Base-by-base conservation (phyloP, 345 rosid species). In the Syzygium oleosum region DNA sequence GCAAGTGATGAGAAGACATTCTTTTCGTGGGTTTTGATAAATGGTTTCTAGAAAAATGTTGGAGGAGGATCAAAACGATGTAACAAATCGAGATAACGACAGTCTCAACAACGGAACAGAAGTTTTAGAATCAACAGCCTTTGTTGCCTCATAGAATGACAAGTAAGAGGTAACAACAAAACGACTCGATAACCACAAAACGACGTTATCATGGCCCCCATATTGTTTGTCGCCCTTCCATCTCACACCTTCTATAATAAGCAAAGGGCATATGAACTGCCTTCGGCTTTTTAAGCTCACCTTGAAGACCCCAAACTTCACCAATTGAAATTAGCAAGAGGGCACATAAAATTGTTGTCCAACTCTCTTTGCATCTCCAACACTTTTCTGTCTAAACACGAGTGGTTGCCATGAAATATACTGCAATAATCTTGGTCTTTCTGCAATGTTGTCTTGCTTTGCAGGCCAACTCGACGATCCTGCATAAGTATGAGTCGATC, bases 401-500 rank as follows among this genome's bases (percentile, higher is more conserved):
- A 9, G 49, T 43, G 21, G 49, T 19, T 38, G 80, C 80, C 80
- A 73, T 73, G 80, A 73, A 73, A 21, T 41, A 73, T 38, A 38
- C 8, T 0, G 27, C 49, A 9, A 38, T 38, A 73, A 7, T 54
- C 68, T 29, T 54, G n/a, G 17, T 86, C n/a, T 15, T 86, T 49
- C 7, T 73, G 22, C 34, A 80, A 13, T 59, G n/a, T 43, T 46
- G 49, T 61, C 34, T 46, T 2, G 58, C 51, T 59, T 15, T 65
- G 7, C 52, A 38, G 86, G 15, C 23, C 65, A 51, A 61, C 63
- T 51, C 89, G 12, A 58, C 89, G 9, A 12, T 49, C 51, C 88
- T 88, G 19, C 87, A n/a, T 27, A 90, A 88, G 34, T 96, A 92
- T 84, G 92, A 95, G n/a, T 90, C 96, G 4, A 93, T 96, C 29